These are phyloP conservation scores for Coemansia sp. DNA, from an alignment of 192 early-diverging fungal genomes.

Conservation along the genomic window DNA sequence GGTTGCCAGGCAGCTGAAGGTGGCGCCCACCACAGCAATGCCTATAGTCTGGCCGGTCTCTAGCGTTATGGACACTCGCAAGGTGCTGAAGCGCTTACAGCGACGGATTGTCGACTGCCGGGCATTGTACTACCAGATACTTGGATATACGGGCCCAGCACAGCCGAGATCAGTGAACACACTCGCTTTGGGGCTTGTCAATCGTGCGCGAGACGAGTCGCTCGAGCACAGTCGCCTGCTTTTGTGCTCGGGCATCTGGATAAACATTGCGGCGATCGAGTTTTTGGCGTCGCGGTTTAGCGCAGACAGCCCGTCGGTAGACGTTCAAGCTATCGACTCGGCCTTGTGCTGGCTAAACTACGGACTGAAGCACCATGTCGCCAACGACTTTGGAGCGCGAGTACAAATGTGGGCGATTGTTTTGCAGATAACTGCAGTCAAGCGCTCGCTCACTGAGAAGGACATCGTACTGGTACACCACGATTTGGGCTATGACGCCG, in stretches of 20 bases:
- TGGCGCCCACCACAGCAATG: not conserved
- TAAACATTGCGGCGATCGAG: slow-evolving; percentile 30
- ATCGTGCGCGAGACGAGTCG: not conserved
- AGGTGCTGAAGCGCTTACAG: not conserved
- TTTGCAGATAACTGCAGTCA: slow-evolving; percentile 15
- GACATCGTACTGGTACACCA: slow-evolving; percentile 22
- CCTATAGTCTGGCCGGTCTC: not conserved
- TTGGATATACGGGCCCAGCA: slow-evolving; percentile 22
- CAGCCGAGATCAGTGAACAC: slow-evolving; percentile 13
- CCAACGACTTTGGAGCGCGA: slow-evolving; percentile 9
- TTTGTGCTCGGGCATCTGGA: slow-evolving; percentile 16
- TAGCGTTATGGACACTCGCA: not conserved
- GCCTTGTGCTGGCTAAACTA: slow-evolving; percentile 25
- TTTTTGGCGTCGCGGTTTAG: not conserved
- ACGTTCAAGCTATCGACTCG: not conserved
- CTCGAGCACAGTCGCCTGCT: not conserved
- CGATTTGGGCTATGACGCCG: slow-evolving; percentile 11
- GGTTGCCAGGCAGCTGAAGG: slow-evolving; percentile 2
- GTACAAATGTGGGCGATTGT: slow-evolving; percentile 35
- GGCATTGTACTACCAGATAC: slow-evolving; percentile 24
- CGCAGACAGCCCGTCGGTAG: not conserved
- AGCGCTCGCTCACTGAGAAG: slow-evolving; percentile 3
- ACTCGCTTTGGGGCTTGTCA: not conserved
- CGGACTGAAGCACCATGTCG: slow-evolving; percentile 10
- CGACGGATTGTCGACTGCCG: slow-evolving; percentile 13